Evolutionary conservation across 495 filamentous ascomycete species (phyloP).

Genomic region (Penicillium robsamsonii): DNA sequence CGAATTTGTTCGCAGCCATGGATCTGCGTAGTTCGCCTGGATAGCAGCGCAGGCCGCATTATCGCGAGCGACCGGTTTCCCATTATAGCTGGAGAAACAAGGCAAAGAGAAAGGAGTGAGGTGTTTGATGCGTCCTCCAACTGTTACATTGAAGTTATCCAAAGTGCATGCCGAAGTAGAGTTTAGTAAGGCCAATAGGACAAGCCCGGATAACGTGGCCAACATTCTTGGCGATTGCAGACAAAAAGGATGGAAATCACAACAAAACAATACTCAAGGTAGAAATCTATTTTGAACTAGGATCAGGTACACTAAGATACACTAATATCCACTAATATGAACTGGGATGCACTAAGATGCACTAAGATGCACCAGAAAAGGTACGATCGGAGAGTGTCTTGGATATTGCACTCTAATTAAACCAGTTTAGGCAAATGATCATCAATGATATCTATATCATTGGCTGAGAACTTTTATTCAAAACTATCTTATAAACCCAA

Average conservation of each 20-base stretch:
- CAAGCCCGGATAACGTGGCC: neutral
- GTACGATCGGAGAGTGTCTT: neutral
- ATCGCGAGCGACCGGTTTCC: neutral
- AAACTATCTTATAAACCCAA: too few species aligned
- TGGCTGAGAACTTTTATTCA: neutral
- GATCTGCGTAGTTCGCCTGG: conserved; percentile 32
- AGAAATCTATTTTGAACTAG: neutral
- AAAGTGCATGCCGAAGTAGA: neutral
- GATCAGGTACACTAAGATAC: neutral
- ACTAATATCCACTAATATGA: neutral
- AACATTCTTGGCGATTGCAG: neutral
- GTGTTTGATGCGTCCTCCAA: neutral
- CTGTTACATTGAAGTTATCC: neutral
- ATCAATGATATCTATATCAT: neutral
- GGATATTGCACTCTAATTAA: too few species aligned
- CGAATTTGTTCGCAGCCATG: conserved; percentile 26
- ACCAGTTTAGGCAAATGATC: neutral
- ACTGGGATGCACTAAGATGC: too few species aligned
- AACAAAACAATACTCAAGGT: neutral
- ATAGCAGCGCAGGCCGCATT: conserved; percentile 11
- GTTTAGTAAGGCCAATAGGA: neutral
- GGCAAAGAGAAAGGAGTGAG: neutral
- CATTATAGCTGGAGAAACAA: neutral
- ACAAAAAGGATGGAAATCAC: neutral
- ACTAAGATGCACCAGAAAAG: neutral